phyloP scores from a whole-genome alignment of 2,329 filamentous ascomycete genomes.

The Clarireedia monteithiana region DNA sequence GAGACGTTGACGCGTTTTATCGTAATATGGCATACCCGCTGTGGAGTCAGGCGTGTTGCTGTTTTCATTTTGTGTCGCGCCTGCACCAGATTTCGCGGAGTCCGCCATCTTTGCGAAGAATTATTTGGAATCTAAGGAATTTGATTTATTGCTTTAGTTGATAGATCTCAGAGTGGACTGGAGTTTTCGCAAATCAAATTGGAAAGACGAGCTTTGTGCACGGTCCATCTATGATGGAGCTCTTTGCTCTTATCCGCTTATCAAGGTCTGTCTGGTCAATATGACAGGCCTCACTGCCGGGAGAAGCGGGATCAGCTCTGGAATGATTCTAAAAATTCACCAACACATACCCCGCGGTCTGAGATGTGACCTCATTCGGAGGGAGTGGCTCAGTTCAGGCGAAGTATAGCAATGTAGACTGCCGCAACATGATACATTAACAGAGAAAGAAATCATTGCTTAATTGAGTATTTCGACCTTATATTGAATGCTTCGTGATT shows the following conservation, averaged over 20 bases:
- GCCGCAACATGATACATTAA: too few species aligned
- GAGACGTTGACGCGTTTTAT: constrained; percentile 60
- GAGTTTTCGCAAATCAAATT: not conserved
- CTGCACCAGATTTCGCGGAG: not conserved
- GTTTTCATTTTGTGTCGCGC: not conserved
- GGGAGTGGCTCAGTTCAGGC: too few species aligned
- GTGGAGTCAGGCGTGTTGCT: constrained; percentile 35
- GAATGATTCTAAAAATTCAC: not conserved
- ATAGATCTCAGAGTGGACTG: not conserved
- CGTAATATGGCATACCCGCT: constrained; percentile 57
- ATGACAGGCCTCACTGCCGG: not conserved
- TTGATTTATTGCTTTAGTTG: not conserved
- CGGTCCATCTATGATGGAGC: not conserved
- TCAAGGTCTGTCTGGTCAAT: not conserved
- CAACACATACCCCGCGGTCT: not conserved
- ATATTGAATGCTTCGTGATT: not conserved
- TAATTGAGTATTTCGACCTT: too few species aligned
- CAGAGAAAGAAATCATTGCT: too few species aligned
- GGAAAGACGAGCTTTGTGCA: not conserved
- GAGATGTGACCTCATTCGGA: too few species aligned
- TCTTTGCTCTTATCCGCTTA: constrained; percentile 6
- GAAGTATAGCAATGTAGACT: too few species aligned
- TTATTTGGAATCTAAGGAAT: not conserved
- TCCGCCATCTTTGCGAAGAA: not conserved
- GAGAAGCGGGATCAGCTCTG: not conserved